These are phyloP conservation scores for Talaromyces sp. DNA, from an alignment of 2,329 filamentous ascomycete species.

Conservation along the genomic window DNA sequence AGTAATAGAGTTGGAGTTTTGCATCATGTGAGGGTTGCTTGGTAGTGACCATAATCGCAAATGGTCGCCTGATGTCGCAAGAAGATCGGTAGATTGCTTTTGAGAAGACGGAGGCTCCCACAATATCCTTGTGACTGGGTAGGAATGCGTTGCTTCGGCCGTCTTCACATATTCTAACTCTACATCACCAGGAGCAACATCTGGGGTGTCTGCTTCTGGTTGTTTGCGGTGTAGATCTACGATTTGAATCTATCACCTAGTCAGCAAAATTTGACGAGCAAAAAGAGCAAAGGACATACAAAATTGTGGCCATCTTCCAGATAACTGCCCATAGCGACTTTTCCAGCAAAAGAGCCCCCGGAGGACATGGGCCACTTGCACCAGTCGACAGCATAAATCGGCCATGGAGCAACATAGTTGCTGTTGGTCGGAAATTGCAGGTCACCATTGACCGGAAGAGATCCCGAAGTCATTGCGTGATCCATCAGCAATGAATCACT, in stretches of 20 bases:
- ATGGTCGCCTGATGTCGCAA: constrained; percentile 93
- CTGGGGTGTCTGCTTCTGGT: constrained; percentile 61
- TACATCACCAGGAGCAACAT: constrained; percentile 60
- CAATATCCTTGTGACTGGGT: constrained; percentile 87
- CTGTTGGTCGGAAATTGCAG: constrained; percentile 66
- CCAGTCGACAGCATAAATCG: constrained; percentile 96
- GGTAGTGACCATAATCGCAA: constrained; percentile 90
- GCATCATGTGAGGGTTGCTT: constrained; percentile 50
- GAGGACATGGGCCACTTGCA: constrained; percentile 90
- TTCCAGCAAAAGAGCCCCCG: constrained; percentile 66
- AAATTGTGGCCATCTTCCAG: constrained; percentile 98
- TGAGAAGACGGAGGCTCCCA: constrained; percentile 95
- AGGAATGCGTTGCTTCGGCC: constrained; percentile 95
- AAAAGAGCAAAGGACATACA: constrained; percentile 47
- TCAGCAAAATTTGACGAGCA: constrained; percentile 15
- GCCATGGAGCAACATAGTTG: constrained; percentile 92
- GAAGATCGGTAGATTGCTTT: constrained; percentile 89
- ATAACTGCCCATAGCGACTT: constrained; percentile 92
- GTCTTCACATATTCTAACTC: constrained; percentile 83
- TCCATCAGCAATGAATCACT: constrained; percentile 78
- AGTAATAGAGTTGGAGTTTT: constrained; percentile 62
- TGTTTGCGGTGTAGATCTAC: constrained; percentile 78
- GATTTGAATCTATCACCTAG: constrained; percentile 75
- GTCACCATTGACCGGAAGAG: constrained; percentile 58
- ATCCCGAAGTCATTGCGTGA: constrained; percentile 54